Conservation (phyloP, 192 early-diverging fungal species). For the Umbelopsis isabellina region DNA sequence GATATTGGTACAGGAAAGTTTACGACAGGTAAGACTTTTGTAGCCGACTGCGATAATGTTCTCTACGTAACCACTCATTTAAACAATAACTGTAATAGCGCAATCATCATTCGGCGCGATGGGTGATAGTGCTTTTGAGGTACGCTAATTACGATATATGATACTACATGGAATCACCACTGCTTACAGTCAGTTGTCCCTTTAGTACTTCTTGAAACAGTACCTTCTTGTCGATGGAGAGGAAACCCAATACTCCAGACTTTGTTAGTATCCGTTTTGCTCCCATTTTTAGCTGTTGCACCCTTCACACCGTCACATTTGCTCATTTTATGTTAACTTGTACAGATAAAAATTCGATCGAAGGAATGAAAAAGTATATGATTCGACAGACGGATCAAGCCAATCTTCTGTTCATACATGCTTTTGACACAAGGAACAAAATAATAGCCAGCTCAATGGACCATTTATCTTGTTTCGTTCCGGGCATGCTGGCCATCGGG, state of each 20-base stretch:
- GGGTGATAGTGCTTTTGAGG: conserved; percentile 59
- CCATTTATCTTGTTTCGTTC: conserved; percentile 57
- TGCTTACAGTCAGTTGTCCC: background rate
- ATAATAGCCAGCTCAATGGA: conserved; percentile 16
- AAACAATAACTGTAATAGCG: background rate
- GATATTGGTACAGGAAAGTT: conserved; percentile 39
- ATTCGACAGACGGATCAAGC: background rate
- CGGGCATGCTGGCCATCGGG: conserved; percentile 59
- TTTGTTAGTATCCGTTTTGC: conserved; percentile 12
- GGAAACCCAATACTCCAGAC: conserved; percentile 2
- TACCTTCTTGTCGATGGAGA: conserved; percentile 42
- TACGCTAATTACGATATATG: background rate
- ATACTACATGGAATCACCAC: background rate
- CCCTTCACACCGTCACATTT: background rate
- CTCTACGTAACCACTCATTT: background rate
- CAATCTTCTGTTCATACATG: background rate
- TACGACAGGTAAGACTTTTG: conserved; percentile 25
- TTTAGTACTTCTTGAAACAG: conserved; percentile 57
- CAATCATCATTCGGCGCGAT: conserved; percentile 41
- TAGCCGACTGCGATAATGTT: background rate
- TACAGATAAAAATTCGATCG: conserved; percentile 22
- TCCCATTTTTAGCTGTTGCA: background rate
- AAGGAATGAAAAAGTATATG: conserved; percentile 28
- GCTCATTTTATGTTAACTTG: no score
- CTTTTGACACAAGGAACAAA: conserved; percentile 6